These are phyloP conservation scores for Phytophthora pistaciae DNA, from an alignment of 352 stramenopile genomes.

Conservation along the genomic window DNA sequence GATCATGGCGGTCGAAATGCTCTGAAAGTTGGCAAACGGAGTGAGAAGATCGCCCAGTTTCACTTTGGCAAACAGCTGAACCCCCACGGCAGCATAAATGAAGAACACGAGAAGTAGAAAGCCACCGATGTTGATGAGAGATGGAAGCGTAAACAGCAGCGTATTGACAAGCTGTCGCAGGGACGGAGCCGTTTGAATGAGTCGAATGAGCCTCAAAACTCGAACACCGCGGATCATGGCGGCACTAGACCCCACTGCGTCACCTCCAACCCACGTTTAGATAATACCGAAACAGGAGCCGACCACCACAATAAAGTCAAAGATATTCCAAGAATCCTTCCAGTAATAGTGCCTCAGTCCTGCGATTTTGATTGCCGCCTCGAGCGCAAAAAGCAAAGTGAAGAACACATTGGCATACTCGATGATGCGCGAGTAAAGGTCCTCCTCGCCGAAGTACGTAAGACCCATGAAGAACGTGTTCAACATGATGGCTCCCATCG, in stretches of 20 bases:
- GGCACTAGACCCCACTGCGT: slow-evolving; percentile 46
- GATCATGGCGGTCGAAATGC: slow-evolving; percentile 76
- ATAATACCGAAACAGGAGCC: slow-evolving; percentile 56
- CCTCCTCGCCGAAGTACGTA: slow-evolving; percentile 83
- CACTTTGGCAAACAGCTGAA: slow-evolving; percentile 89
- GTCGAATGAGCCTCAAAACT: slow-evolving; percentile 73
- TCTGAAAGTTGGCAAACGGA: slow-evolving; percentile 86
- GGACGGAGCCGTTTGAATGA: slow-evolving; percentile 77
- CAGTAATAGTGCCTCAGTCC: slow-evolving; percentile 82
- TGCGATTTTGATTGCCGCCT: slow-evolving; percentile 85
- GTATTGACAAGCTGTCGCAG: slow-evolving; percentile 87
- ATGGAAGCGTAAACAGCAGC: slow-evolving; percentile 79
- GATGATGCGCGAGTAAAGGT: slow-evolving; percentile 62
- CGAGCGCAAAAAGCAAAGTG: slow-evolving; percentile 81
- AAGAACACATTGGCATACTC: slow-evolving; percentile 86
- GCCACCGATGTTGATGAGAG: slow-evolving; percentile 77
- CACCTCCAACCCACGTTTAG: slow-evolving; percentile 46
- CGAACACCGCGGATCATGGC: slow-evolving; percentile 84
- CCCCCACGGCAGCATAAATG: slow-evolving; percentile 86
- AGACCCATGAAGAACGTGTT: slow-evolving; percentile 90
- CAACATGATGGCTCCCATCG: slow-evolving; percentile 86
- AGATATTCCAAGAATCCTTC: slow-evolving; percentile 84
- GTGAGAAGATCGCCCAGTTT: slow-evolving; percentile 65
- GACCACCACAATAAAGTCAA: slow-evolving; percentile 79
- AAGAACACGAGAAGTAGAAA: slow-evolving; percentile 90